These are phyloP conservation scores for Geotrichum siamense DNA, from an alignment of 1,139 yeast genomes.

Conservation along the genomic window DNA sequence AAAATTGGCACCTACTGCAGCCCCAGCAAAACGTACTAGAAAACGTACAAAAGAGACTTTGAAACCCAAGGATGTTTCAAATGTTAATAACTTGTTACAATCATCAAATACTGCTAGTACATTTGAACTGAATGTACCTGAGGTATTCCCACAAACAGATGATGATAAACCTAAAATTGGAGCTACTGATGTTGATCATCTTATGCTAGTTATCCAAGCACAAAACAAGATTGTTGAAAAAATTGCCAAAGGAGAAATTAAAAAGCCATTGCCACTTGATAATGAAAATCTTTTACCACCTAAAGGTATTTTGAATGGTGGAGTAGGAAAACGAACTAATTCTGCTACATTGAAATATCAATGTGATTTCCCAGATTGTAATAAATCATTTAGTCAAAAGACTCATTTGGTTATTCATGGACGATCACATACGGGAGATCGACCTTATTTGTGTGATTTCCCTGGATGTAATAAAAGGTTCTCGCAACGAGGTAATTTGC, in stretches of 20 bases:
- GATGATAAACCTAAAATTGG: conserved; percentile 57
- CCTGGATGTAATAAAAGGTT: conserved; percentile 58
- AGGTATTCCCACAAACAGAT: conserved; percentile 33
- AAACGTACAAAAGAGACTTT: conserved; percentile 9
- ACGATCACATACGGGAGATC: conserved; percentile 73
- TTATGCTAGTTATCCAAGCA: conserved; percentile 86
- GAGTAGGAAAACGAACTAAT: conserved; percentile 61
- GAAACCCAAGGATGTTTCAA: conserved; percentile 3
- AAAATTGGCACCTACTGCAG: too few species aligned
- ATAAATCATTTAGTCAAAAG: conserved; percentile 81
- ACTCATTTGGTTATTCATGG: conserved; percentile 86
- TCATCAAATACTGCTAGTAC: conserved; percentile 20
- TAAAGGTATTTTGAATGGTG: conserved; percentile 67
- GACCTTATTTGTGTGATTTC: conserved; percentile 60
- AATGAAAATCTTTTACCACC: conserved; percentile 48
- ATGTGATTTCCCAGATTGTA: conserved; percentile 58
- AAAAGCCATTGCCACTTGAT: conserved; percentile 26
- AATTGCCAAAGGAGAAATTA: conserved; percentile 25
- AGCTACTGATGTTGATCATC: conserved; percentile 80
- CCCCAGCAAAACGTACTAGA: conserved; percentile 10
- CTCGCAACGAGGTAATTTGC: conserved; percentile 86
- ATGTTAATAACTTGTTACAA: conserved; percentile 9
- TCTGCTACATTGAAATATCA: conserved; percentile 41
- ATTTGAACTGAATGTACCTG: conserved; percentile 40
- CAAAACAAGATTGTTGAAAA: conserved; percentile 57